Conservation (phyloP, 1,284 basidiomycete species). For the Naganishia albida region DNA sequence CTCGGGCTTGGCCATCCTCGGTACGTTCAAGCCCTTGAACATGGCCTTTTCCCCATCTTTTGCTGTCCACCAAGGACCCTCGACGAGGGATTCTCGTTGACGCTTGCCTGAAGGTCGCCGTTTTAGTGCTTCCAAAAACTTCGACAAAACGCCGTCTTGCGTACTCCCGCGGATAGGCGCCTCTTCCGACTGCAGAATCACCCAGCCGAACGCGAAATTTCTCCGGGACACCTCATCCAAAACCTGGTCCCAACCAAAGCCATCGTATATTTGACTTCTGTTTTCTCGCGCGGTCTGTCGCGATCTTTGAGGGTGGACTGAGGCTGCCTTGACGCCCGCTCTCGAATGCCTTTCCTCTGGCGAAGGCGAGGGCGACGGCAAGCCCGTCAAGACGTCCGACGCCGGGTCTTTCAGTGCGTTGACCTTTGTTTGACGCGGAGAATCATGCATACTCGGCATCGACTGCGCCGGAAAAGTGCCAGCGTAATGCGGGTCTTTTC, state of each 20-base stretch:
- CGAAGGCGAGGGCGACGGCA: constrained; percentile 15
- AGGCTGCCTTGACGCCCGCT: not conserved
- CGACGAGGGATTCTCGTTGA: not conserved
- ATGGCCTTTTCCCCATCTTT: constrained; percentile 15
- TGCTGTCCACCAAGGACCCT: constrained; percentile 15
- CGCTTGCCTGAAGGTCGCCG: constrained; percentile 13
- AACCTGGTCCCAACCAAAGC: constrained; percentile 22
- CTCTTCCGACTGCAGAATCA: not conserved
- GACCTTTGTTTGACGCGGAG: not conserved
- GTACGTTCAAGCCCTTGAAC: constrained; percentile 20
- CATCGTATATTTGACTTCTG: constrained; percentile 8
- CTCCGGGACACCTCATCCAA: constrained; percentile 11
- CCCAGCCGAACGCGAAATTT: constrained; percentile 18
- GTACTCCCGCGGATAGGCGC: not conserved
- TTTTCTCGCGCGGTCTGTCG: constrained; percentile 9
- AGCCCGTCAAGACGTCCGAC: constrained; percentile 13
- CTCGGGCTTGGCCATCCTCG: constrained; percentile 8
- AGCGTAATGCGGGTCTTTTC: constrained; percentile 13
- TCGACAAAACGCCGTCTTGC: constrained; percentile 9
- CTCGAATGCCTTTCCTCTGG: constrained; percentile 20
- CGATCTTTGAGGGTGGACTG: not conserved
- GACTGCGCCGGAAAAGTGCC: not conserved
- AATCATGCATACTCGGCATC: not conserved
- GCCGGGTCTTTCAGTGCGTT: constrained; percentile 16
- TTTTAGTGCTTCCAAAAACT: constrained; percentile 13